Evolutionary conservation across 495 filamentous ascomycete genomes (phyloP).

Genomic region (Cairneyella variabilis): DNA sequence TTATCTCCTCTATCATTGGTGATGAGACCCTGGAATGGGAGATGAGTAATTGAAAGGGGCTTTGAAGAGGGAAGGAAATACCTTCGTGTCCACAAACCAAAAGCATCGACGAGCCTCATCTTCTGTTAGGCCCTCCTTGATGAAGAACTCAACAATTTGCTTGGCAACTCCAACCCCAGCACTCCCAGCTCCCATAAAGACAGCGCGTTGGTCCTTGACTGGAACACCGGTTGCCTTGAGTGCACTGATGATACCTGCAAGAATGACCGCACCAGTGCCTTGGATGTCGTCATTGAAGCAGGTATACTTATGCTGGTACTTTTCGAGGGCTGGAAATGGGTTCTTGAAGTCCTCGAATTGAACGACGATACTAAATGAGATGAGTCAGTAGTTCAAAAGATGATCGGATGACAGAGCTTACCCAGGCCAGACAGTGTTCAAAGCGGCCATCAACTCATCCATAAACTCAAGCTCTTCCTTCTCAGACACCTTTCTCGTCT

Average conservation of each 20-base stretch:
- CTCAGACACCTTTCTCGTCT: conserved; percentile 61
- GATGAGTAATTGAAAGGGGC: neutral
- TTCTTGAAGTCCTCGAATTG: conserved; percentile 89
- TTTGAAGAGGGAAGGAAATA: conserved; percentile 2
- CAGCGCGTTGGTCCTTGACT: conserved; percentile 68
- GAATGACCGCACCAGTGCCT: conserved; percentile 75
- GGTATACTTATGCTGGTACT: conserved; percentile 66
- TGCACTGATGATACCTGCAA: conserved; percentile 74
- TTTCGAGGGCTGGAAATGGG: conserved; percentile 73
- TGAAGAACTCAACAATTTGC: conserved; percentile 75
- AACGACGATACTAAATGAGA: conserved; percentile 60
- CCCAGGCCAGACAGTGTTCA: conserved; percentile 74
- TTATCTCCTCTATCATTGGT: conserved; percentile 73
- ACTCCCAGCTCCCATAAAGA: conserved; percentile 76
- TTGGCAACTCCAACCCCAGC: conserved; percentile 78
- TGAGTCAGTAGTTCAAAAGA: conserved; percentile 1
- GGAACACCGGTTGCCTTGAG: conserved; percentile 64
- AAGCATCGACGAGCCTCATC: conserved; percentile 71
- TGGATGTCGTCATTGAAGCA: conserved; percentile 87
- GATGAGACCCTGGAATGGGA: conserved; percentile 54
- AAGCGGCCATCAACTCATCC: conserved; percentile 76
- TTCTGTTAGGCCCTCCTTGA: conserved; percentile 72
- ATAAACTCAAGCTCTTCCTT: conserved; percentile 72
- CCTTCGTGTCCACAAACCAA: conserved; percentile 73
- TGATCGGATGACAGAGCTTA: conserved; percentile 41